Evolutionary conservation across 1,284 basidiomycete genomes (phyloP), one percentile per base, ranked within the genome.

Genomic region (Porphyrellus sp.): DNA sequence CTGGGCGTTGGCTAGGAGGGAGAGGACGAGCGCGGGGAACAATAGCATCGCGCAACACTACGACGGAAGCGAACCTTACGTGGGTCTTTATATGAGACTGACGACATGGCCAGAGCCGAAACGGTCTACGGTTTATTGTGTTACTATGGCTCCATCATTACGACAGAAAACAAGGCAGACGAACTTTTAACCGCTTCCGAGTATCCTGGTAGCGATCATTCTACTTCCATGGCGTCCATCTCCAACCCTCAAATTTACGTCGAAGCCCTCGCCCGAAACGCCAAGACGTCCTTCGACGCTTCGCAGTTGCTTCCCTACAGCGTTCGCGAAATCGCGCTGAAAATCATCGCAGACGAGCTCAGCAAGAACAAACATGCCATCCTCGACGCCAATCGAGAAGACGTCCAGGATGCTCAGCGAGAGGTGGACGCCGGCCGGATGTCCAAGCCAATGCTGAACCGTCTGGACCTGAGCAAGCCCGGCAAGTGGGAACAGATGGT

Each of bases 401-500:
- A 98, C 69, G 73, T 97, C 68, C 73, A 85, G 85, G 87, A 87
- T 30, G 95, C 94, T 1, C 78, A 83, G 64, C 71, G 65, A 7
- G 88, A 93, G 53, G 93, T 93, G 9, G 81, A 82, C 34, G 80
- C 86, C 1, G 94, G 93, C 4, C 84, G 86, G 37, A 91, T 99
- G 72, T 89, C 93, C 0, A 72, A 77, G 2, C 83, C 94, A 1
- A 75, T 99, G 43, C 74, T 96, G 16, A 90, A 89, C 43, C 84
- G 97, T 13, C 77, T 99, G 18, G 94, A 98, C 68, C 80, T 99
- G 12, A 80, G 80, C 51, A 83, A 82, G 51, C 78, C 86, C 13
- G 91, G 93, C 60, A 99, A 99, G 72, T 99, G 93, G 90, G 86
- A 92, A 38, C 82, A 87, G 0, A 96, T 98, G 89, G 77, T 99